Base-by-base conservation (phyloP, 257 asterid species). In the Ophiorrhiza pumila region DNA sequence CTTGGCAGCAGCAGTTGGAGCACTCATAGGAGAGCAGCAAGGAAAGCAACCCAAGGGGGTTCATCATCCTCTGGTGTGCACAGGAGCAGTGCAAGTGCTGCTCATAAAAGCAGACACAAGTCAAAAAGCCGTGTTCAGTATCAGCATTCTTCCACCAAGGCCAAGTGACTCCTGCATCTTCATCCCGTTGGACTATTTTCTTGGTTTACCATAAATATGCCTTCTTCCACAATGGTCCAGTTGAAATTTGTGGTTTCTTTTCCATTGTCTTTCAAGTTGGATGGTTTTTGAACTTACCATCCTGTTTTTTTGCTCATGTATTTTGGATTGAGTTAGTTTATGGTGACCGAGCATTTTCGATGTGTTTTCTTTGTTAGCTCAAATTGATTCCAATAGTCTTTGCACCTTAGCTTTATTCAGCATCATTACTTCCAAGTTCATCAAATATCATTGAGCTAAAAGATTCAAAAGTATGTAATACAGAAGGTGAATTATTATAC, bases 1-100 rank as follows among this genome's bases (percentile, higher is more conserved):
- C 83, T 87, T 5, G 92, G 94, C 39, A 83, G 69, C 72, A 74
- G 76, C 76, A 67, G 76, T 43, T 56, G 86, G 75, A 85, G 74
- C 66, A 39, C 49, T 3, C 79, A 84, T 23, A 80, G 89, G 76
- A 87, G 83, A 77, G 73, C 80, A 1, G 80, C 57, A 46, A 89
- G 79, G 80, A 83, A 83, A 71, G 78, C 74, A 4, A 68, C 35
- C 71, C 85, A 72, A 1, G 86, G 85, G 56, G 64, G 53, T 39
- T 71, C 89, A 39, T 71, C 83, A 1, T 75, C 85, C 22, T 72
- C 77, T 10, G 71, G 72, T 25, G 76, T 76, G 32, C 72, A 74
- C 50, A 78, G 87, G 71, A 83, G 83, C 85, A 74, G 79, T 25
- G 78, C 47, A 0, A 69, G 77, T 78, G 69, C 81, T 41, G 78